These are phyloP conservation scores for Alloteropsis semialata DNA, from an alignment of 176 grass and related monocot genomes.

Conservation along the genomic window DNA sequence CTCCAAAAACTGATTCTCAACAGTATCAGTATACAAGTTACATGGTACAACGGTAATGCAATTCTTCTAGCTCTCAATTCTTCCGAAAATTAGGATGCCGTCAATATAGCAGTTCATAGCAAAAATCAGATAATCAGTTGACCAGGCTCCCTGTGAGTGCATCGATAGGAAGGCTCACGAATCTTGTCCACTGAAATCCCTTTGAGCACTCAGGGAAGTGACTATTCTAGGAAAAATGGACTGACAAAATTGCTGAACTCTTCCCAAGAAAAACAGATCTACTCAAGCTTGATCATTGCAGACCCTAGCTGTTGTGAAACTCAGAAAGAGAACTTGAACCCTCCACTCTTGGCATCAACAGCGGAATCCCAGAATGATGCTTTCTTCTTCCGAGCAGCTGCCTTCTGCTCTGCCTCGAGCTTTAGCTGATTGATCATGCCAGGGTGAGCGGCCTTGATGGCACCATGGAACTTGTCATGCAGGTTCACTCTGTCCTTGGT, in stretches of 20 bases:
- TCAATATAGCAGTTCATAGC: not conserved
- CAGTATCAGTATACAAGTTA: not conserved
- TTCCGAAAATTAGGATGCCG: not conserved
- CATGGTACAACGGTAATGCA: not conserved
- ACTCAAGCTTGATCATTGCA: not conserved
- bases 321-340: constrained; percentile 94
- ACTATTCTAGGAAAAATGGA: not conserved
- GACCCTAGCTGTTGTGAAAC: not conserved
- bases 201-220: not conserved
- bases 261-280: not conserved
- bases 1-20: not conserved
- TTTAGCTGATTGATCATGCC: constrained; percentile 62
- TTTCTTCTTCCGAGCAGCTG: constrained; percentile 63
- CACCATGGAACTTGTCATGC: constrained; percentile 68
- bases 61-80: not conserved
- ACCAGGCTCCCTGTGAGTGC: not conserved
- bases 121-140: constrained; percentile 6
- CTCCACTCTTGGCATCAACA: constrained; percentile 57
- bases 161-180: not conserved
- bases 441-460: constrained; percentile 61
- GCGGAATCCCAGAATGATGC: constrained; percentile 77
- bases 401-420: constrained; percentile 65
- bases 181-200: not conserved
- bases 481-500: constrained; percentile 81
- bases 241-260: not conserved